Evolutionary conservation across 768 basidiomycete genomes (phyloP).

Genomic region (Leucocoprinus birnbaumii): DNA sequence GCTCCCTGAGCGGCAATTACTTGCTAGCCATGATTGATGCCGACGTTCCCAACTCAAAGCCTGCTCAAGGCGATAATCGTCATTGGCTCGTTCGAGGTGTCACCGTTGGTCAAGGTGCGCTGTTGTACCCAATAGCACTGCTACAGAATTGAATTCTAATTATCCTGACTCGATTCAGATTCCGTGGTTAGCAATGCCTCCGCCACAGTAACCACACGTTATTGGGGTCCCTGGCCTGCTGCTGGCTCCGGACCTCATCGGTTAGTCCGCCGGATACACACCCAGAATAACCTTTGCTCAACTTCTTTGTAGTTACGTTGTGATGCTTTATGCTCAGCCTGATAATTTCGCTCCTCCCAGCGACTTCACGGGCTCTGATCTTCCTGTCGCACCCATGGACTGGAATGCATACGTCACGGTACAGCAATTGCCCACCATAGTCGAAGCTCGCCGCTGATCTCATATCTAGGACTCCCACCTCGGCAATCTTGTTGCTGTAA

Average conservation of each 20-base stretch:
- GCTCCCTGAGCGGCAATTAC: conserved; percentile 48
- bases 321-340: conserved; percentile 66
- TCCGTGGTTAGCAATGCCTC: conserved; percentile 37
- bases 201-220: conserved; percentile 55
- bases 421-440: neutral
- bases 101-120: conserved; percentile 25
- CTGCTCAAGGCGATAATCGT: conserved; percentile 57
- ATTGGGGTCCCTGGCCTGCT: conserved; percentile 71
- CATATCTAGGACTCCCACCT: conserved; percentile 7
- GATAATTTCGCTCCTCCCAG: conserved; percentile 57
- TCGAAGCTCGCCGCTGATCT: neutral
- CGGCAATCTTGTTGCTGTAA: conserved; percentile 11
- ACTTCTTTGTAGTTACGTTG: conserved; percentile 53
- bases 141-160: neutral
- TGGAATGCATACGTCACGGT: conserved; percentile 30
- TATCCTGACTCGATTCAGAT: conserved; percentile 18
- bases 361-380: conserved; percentile 46
- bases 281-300: neutral
- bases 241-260: conserved; percentile 73
- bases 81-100: conserved; percentile 83
- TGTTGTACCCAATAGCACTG: conserved; percentile 28
- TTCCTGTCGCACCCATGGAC: conserved; percentile 53
- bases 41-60: conserved; percentile 58
- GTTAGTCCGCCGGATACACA: conserved; percentile 27
- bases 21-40: conserved; percentile 80